Evolutionary conservation across 2,329 filamentous ascomycete genomes (phyloP).

Genomic region (Pleoardoris graminearum): DNA sequence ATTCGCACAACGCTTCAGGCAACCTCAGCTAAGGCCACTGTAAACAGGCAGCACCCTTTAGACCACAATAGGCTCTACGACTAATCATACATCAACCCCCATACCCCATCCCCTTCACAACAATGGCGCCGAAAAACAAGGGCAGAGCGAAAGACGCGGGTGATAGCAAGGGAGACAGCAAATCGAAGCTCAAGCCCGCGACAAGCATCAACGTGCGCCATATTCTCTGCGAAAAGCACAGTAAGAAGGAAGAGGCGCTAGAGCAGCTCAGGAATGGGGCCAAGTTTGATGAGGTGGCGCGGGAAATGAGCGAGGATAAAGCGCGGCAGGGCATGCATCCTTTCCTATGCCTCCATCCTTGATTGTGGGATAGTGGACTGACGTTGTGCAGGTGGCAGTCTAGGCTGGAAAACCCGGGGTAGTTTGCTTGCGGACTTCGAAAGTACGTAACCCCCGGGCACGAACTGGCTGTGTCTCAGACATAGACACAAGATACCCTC

Average conservation of each 20-base stretch:
- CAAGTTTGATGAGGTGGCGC: constrained; percentile 76
- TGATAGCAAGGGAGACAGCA: constrained; percentile 2
- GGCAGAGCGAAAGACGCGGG: constrained; percentile 1
- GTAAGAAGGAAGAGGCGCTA: constrained; percentile 76
- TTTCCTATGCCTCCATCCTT: neutral
- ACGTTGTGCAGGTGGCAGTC: constrained; percentile 60
- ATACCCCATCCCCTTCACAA: neutral
- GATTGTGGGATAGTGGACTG: neutral
- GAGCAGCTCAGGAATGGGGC: constrained; percentile 67
- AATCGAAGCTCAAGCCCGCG: constrained; percentile 60
- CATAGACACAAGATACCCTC: too few species aligned
- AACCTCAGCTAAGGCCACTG: neutral
- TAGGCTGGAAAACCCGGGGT: constrained; percentile 75
- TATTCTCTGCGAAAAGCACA: constrained; percentile 76
- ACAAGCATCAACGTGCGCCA: constrained; percentile 73
- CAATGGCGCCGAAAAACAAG: constrained; percentile 3
- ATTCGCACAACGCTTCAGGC: neutral
- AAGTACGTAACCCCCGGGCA: too few species aligned
- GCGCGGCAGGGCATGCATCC: constrained; percentile 55
- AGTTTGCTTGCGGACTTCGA: constrained; percentile 71
- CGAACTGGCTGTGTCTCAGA: too few species aligned
- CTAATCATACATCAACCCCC: too few species aligned
- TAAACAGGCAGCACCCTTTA: neutral
- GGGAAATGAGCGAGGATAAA: constrained; percentile 76
- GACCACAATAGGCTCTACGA: too few species aligned